Evolutionary conservation across 139 green algal genomes (phyloP).

Genomic region (Penium margaritaceum): DNA sequence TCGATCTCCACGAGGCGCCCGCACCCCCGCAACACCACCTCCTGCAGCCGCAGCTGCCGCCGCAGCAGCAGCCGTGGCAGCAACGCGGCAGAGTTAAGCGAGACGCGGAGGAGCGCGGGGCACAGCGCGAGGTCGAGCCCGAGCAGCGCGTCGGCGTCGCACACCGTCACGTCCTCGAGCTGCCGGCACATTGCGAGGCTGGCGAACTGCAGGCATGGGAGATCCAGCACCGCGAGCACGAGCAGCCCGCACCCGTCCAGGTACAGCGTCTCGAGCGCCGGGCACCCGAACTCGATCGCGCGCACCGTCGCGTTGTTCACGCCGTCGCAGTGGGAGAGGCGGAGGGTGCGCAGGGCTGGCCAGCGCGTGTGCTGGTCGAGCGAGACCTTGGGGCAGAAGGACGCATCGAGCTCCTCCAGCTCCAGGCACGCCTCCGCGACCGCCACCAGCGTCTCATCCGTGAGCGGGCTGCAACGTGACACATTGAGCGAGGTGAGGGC

Average conservation of each 20-base stretch:
- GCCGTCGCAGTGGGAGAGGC: neutral
- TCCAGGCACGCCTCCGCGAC: neutral
- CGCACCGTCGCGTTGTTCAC: neutral
- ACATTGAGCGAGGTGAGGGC: neutral
- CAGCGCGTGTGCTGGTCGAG: too few species aligned
- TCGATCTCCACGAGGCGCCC: constrained; percentile 10
- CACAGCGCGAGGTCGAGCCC: constrained; percentile 1
- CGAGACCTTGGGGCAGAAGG: constrained; percentile 3
- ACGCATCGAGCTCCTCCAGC: neutral
- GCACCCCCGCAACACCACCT: neutral
- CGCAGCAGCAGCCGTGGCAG: neutral
- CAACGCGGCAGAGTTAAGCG: neutral
- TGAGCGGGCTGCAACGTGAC: neutral
- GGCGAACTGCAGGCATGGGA: constrained; percentile 2
- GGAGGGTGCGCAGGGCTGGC: neutral
- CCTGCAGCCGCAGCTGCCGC: neutral
- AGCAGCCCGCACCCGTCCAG: constrained; percentile 21
- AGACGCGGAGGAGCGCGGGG: neutral
- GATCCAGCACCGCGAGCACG: neutral
- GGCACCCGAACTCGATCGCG: neutral
- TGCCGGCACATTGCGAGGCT: constrained; percentile 7
- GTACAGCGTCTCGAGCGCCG: neutral
- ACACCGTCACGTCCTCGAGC: neutral
- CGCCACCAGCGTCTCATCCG: constrained; percentile 3
- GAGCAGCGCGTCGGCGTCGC: neutral